phyloP scores from a whole-genome alignment of 306 rosid species.

The Rubus parviflorus region DNA sequence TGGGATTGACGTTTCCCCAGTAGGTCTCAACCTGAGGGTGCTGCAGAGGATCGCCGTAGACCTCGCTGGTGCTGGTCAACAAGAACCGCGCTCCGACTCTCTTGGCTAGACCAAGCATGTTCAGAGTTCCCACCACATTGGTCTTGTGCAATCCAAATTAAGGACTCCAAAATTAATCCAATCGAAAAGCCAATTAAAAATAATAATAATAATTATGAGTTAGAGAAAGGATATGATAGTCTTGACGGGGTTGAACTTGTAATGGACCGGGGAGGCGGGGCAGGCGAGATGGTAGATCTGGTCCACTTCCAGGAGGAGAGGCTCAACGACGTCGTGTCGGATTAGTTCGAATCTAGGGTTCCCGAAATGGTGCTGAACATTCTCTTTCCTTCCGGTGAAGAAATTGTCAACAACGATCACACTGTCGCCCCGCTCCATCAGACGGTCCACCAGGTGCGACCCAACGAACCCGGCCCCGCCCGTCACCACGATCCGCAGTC shows the following conservation, averaged over 20 bases:
- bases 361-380: constrained; percentile 89
- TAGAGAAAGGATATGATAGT: constrained; percentile 85
- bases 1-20: constrained; percentile 99
- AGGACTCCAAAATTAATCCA: constrained; percentile 30
- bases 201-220: too few species aligned
- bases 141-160: constrained; percentile 69
- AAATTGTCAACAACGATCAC: constrained; percentile 92
- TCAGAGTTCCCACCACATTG: constrained; percentile 94
- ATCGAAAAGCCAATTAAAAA: too few species aligned
- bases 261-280: constrained; percentile 97
- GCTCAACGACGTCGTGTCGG: constrained; percentile 96
- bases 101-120: constrained; percentile 92
- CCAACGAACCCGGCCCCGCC: constrained; percentile 98
- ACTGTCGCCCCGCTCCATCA: constrained; percentile 86
- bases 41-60: constrained; percentile 95
- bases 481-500: constrained; percentile 87
- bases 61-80: constrained; percentile 96
- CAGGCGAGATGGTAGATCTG: constrained; percentile 99
- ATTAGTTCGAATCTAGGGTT: constrained; percentile 90
- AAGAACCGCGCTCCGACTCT: constrained; percentile 88
- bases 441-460: constrained; percentile 88
- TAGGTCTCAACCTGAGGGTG: constrained; percentile 98
- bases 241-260: constrained; percentile 97
- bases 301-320: constrained; percentile 85
- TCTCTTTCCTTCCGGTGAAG: constrained; percentile 89